Evolutionary conservation across 768 basidiomycete genomes (phyloP).

Genomic region (Pisolithus orientalis): DNA sequence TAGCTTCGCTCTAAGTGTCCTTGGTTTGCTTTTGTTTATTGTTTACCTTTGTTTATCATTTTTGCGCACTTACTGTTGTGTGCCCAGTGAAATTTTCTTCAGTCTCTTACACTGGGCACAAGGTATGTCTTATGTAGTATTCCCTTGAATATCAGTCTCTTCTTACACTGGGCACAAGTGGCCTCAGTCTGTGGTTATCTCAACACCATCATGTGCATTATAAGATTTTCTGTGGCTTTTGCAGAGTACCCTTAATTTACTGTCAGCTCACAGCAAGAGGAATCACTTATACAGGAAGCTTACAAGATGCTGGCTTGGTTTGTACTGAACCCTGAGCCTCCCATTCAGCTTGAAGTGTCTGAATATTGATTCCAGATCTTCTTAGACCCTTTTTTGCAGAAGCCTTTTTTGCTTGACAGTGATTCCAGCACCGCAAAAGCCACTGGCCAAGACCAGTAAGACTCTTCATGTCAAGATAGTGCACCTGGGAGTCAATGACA

Average conservation of each 20-base stretch:
- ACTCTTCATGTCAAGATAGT: constrained; percentile 9
- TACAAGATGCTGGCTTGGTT: constrained; percentile 8
- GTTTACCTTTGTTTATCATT: no score
- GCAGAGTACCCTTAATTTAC: neutral
- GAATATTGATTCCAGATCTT: neutral
- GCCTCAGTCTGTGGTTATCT: no score
- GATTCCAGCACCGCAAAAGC: constrained; percentile 6
- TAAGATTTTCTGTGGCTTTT: neutral
- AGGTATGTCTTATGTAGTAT: no score
- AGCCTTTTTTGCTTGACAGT: constrained; percentile 5
- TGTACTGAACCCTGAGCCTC: constrained; percentile 13
- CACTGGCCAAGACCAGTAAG: constrained; percentile 10
- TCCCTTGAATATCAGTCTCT: no score
- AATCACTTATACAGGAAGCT: neutral
- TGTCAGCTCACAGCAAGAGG: neutral
- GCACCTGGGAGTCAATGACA: constrained; percentile 20
- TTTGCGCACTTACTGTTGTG: no score
- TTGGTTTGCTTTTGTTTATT: no score
- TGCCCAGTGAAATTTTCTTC: no score
- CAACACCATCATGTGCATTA: neutral
- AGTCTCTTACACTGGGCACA: no score
- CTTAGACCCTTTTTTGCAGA: neutral
- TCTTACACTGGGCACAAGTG: no score
- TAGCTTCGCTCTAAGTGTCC: no score
- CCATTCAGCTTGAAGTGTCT: constrained; percentile 10